Conservation (phyloP, 2,329 filamentous ascomycete genomes). For the Anthostomella pinea region DNA sequence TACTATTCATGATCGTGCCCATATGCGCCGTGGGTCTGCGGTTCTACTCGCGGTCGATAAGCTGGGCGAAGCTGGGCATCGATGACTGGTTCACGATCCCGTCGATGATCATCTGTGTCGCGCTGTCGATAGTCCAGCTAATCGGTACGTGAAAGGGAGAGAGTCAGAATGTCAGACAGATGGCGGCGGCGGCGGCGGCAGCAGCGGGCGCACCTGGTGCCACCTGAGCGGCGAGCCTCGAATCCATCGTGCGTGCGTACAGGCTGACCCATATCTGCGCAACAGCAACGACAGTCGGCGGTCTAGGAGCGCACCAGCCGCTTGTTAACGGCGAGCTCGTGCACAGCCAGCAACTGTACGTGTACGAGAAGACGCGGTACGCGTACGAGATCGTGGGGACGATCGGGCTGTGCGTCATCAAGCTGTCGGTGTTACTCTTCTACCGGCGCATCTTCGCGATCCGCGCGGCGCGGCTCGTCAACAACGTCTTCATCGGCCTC, state of each 20-base stretch:
- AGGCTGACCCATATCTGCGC: too few relatives aligned
- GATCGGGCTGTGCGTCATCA: conserved; percentile 10
- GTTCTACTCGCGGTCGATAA: conserved; percentile 14
- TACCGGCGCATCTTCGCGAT: conserved; percentile 18
- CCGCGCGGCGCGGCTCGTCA: conserved; percentile 11
- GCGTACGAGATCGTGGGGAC: conserved; percentile 13
- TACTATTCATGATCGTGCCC: conserved; percentile 16
- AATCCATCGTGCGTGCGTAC: too few relatives aligned
- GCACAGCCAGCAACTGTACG: conserved; percentile 13
- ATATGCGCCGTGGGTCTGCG: conserved; percentile 11
- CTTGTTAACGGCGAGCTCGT: conserved; percentile 10
- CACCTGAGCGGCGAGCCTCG: too few relatives aligned
- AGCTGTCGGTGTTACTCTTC: conserved; percentile 18
- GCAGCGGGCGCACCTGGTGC: too few relatives aligned
- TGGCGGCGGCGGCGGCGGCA: background rate
- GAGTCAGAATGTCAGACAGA: background rate
- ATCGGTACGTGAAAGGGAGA: conserved; percentile 11
- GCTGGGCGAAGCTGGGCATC: conserved; percentile 9
- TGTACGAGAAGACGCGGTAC: conserved; percentile 19
- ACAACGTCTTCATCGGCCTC: conserved; percentile 20
- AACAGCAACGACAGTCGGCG: conserved; percentile 13
- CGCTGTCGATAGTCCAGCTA: conserved; percentile 13
- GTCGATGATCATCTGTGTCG: conserved; percentile 10
- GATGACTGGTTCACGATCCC: conserved; percentile 19
- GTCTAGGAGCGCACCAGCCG: conserved; percentile 12